These are phyloP conservation scores for Corymbia maculata DNA, from an alignment of 345 rosid genomes.

Conservation along the genomic window DNA sequence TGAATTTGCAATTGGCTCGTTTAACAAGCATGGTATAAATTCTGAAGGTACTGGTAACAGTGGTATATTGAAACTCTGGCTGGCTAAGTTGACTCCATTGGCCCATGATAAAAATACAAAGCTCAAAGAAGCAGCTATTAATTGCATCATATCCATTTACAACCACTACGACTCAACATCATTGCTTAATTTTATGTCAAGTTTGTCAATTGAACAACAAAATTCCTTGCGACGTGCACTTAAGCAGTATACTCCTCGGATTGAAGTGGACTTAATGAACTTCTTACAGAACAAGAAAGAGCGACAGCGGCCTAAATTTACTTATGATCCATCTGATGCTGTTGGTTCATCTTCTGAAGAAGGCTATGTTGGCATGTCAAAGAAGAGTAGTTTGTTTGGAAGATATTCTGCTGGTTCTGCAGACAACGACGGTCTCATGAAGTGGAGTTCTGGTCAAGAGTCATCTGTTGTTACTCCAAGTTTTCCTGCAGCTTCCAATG, in stretches of 20 bases:
- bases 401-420: constrained; percentile 74
- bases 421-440: constrained; percentile 75
- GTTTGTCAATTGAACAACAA: constrained; percentile 95
- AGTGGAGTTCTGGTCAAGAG: constrained; percentile 83
- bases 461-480: constrained; percentile 29
- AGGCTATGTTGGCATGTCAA: constrained; percentile 54
- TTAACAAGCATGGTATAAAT: constrained; percentile 71
- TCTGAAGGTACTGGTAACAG: constrained; percentile 73
- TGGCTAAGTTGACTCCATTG: constrained; percentile 81
- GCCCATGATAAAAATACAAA: constrained; percentile 89
- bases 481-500: constrained; percentile 46
- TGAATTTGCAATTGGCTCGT: constrained; percentile 84
- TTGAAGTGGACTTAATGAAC: constrained; percentile 96
- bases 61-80: constrained; percentile 93
- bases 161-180: constrained; percentile 78
- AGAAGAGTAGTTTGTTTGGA: constrained; percentile 67
- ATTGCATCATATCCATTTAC: constrained; percentile 90
- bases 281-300: constrained; percentile 93
- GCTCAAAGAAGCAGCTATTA: constrained; percentile 87
- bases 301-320: constrained; percentile 73
- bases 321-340: constrained; percentile 79
- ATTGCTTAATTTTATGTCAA: constrained; percentile 88
- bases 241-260: constrained; percentile 91
- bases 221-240: constrained; percentile 88
- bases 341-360: constrained; percentile 96